phyloP scores from a whole-genome alignment of 2,329 filamentous ascomycete species.

The Fusarium floridanum region DNA sequence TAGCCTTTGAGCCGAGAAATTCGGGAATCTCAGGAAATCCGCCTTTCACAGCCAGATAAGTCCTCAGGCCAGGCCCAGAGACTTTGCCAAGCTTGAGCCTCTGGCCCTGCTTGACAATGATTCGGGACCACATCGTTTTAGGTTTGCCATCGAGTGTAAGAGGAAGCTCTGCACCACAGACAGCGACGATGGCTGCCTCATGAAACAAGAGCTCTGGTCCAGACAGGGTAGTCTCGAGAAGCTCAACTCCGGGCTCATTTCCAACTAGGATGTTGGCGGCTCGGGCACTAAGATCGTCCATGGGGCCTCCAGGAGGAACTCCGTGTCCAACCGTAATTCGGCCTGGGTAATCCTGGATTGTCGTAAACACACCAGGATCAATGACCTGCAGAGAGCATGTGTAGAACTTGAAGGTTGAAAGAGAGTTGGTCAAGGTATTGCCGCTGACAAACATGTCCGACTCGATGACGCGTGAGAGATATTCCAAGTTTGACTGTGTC shows the following conservation, averaged over 20 bases:
- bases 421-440: neutral
- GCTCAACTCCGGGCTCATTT: neutral
- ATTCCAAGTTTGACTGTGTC: neutral
- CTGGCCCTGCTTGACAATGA: neutral
- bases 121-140: neutral
- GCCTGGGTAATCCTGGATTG: neutral
- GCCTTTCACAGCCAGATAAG: constrained; percentile 57
- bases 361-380: neutral
- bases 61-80: constrained; percentile 33
- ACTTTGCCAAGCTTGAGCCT: neutral
- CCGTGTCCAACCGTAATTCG: neutral
- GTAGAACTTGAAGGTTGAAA: neutral
- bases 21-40: constrained; percentile 58
- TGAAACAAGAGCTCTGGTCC: neutral
- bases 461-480: neutral
- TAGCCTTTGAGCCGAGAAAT: constrained; percentile 71
- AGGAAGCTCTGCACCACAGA: neutral
- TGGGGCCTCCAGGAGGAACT: neutral
- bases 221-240: neutral
- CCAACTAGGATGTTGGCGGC: neutral
- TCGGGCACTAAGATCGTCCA: constrained; percentile 1
- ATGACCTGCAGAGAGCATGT: neutral
- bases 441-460: neutral
- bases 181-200: neutral
- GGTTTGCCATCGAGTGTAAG: neutral